A percentile compares a stretch with the other conserved stretches of the same genome.
Conservation (phyloP, 345 rosid species). For the Limnanthes douglasii region DNA sequence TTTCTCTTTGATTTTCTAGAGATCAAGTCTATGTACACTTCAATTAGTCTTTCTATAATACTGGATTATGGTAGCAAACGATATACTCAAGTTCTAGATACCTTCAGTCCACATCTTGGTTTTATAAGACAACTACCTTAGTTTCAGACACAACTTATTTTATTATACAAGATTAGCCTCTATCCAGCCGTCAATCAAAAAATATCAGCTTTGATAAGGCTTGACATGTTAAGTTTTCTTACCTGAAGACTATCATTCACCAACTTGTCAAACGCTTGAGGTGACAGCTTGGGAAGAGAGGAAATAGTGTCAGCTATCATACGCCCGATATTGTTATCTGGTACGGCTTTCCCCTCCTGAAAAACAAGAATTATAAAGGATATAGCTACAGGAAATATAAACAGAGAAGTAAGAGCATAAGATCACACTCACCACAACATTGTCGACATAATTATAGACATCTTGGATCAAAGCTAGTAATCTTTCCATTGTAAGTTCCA, state of each 20-base stretch:
- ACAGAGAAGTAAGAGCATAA: not conserved
- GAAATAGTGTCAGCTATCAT: conserved; percentile 51
- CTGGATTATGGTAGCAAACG: too few species aligned
- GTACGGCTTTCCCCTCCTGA: conserved; percentile 58
- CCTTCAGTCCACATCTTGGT: too few species aligned
- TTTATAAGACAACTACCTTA: too few species aligned
- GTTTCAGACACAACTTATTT: too few species aligned
- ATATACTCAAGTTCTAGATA: too few species aligned
- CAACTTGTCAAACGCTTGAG: conserved; percentile 67
- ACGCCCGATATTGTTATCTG: conserved; percentile 72
- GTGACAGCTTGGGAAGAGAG: conserved; percentile 62
- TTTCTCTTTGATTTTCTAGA: too few species aligned
- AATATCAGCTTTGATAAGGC: not conserved
- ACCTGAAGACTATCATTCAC: conserved; percentile 89
- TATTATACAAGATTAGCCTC: too few species aligned
- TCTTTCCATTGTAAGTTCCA: conserved; percentile 80
- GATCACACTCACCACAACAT: conserved; percentile 56
- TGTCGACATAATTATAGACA: conserved; percentile 63
- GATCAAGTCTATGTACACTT: too few species aligned
- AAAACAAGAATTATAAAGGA: not conserved
- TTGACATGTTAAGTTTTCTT: not conserved
- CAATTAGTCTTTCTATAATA: conserved; percentile 5
- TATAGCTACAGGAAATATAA: not conserved
- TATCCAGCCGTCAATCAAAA: too few species aligned
- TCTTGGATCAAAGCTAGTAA: conserved; percentile 54